Evolutionary conservation across 805 yeast genomes (phyloP).

Genomic region (Yarrowia sp.): DNA sequence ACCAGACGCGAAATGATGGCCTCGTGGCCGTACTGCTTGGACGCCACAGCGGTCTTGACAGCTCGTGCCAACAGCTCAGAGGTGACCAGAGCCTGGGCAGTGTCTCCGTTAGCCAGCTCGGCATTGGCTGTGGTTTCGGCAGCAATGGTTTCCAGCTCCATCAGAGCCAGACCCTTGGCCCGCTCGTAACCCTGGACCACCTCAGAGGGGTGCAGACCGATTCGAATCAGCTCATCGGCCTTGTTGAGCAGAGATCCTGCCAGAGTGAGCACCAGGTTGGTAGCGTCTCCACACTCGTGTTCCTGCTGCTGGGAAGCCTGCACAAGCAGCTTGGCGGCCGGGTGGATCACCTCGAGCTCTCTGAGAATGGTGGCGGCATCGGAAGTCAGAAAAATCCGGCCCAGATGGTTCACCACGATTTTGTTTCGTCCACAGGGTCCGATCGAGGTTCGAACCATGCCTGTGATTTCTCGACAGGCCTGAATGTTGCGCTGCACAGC

Average conservation of each 20-base stretch:
- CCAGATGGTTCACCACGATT: conserved; percentile 87
- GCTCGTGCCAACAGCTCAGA: conserved; percentile 69
- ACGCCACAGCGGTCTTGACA: conserved; percentile 84
- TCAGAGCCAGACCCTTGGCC: conserved; percentile 78
- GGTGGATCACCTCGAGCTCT: conserved; percentile 93
- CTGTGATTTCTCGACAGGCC: conserved; percentile 91
- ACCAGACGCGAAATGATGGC: conserved; percentile 77
- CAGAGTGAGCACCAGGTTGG: conserved; percentile 86
- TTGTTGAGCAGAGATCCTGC: conserved; percentile 91
- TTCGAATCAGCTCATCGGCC: conserved; percentile 80
- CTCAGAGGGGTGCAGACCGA: conserved; percentile 91
- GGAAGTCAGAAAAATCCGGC: conserved; percentile 86
- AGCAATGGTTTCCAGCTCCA: conserved; percentile 60
- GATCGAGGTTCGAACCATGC: conserved; percentile 90
- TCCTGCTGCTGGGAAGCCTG: conserved; percentile 98
- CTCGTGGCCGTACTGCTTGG: conserved; percentile 92
- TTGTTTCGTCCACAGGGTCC: conserved; percentile 98
- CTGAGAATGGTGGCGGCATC: conserved; percentile 98
- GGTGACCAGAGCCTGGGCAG: conserved; percentile 63
- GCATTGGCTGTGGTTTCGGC: conserved; percentile 43
- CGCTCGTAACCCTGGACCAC: conserved; percentile 89
- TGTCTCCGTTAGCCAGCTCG: conserved; percentile 54
- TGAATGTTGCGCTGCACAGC: conserved; percentile 90
- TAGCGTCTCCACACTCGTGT: conserved; percentile 95
- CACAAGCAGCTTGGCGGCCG: conserved; percentile 93